Percentiles rank a stretch among this genome's conserved stretches.
Evolutionary conservation across 2,329 filamentous ascomycete species (phyloP).

Genomic region (Karstenula rhodostoma): DNA sequence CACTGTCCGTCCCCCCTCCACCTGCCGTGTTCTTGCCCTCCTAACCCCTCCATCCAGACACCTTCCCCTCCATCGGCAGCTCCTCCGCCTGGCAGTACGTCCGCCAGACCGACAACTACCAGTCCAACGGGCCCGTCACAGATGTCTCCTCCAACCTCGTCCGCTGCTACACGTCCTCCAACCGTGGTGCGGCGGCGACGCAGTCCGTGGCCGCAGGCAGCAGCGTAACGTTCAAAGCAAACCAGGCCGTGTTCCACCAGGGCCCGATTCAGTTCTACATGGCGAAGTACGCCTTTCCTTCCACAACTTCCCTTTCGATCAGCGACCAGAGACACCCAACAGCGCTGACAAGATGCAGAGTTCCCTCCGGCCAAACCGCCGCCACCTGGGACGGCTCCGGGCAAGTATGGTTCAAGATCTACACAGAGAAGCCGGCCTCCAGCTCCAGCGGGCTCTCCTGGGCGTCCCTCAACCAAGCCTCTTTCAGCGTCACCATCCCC

Average conservation of each 20-base stretch:
- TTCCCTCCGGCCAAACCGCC: constrained; percentile 37
- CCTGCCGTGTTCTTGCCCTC: not conserved
- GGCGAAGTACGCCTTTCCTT: constrained; percentile 29
- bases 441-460: constrained; percentile 35
- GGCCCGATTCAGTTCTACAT: constrained; percentile 50
- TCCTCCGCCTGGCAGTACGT: constrained; percentile 43
- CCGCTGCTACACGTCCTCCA: constrained; percentile 41
- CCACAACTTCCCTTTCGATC: not conserved
- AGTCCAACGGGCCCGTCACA: constrained; percentile 38
- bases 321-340: not conserved
- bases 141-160: constrained; percentile 43
- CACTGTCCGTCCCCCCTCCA: constrained; percentile 27
- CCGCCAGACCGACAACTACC: constrained; percentile 43
- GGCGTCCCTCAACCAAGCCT: constrained; percentile 28
- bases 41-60: constrained; percentile 23
- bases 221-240: constrained; percentile 43
- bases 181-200: constrained; percentile 26
- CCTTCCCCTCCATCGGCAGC: constrained; percentile 34
- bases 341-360: constrained; percentile 16
- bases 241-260: constrained; percentile 43
- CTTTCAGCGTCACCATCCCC: constrained; percentile 43
- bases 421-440: constrained; percentile 29
- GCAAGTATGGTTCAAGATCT: constrained; percentile 50
- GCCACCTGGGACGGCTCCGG: constrained; percentile 43
- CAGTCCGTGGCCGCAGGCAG: constrained; percentile 40